Evolutionary conservation across 768 basidiomycete species (phyloP), one percentile per base, ranked within the genome.

Genomic region (Russula sp.): DNA sequence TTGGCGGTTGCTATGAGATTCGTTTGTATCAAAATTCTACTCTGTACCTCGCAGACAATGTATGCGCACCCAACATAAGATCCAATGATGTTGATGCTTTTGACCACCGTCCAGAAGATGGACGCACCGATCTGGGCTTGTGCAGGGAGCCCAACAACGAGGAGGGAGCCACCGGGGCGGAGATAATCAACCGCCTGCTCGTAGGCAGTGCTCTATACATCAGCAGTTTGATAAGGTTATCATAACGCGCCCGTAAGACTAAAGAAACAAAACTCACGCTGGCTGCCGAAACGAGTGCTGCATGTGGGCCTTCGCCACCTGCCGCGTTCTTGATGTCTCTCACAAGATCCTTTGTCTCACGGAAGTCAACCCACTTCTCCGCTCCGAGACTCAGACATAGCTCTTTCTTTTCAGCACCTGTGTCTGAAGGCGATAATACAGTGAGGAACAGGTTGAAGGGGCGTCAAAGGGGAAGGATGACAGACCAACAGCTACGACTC

Each of bases 281-380:
- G 0, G 86, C 84, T 13, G 86, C 80, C 9, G 86, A 84, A 26
- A 90, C 80, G 53, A 90, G 71, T 0, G 85, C 80, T 1, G 84
- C 80, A 72, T 94, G 91, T 1, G 93, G 84, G 24, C 93, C 93
- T 7, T 75, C 71, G 9, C 90, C 92, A 32, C 75, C 85, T 0
- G 86, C 86, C 0, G 82, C 80, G 4, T 76, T 80, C 72, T 82
- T 81, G 70, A 94, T 82, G 16, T 85, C 86, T 26, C 73, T 76
- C 54, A 88, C 84, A 58, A 92, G 77, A 68, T 92, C 82, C 69
- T 85, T 81, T 11, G 79, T 80, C 70, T 83, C 76, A 61, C 79
- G 82, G 77, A 90, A 95, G 75, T 95, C 94, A 65, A 96, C 80
- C 84, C 85, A 87, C 64, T 80, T 80, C 69, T 91, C 88, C 0